phyloP scores from a whole-genome alignment of 345 rosid genomes.

The Nasturtium officinale region DNA sequence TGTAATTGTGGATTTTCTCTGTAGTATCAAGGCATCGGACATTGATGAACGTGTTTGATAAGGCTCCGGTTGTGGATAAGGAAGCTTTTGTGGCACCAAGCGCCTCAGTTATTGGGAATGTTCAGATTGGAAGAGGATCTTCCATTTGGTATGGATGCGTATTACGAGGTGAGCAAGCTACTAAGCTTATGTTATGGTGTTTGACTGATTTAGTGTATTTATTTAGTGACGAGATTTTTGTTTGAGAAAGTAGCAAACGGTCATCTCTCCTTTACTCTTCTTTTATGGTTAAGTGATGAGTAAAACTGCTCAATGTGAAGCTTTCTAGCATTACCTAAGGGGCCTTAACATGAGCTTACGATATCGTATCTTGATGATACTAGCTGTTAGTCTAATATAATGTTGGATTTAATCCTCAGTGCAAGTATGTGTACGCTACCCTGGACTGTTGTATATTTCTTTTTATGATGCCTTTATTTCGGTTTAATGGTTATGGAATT shows the following conservation, averaged over 20 bases:
- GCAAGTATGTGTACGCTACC: constrained; percentile 13
- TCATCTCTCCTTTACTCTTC: background rate
- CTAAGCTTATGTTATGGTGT: constrained; percentile 14
- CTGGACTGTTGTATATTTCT: background rate
- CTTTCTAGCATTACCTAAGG: constrained; percentile 7
- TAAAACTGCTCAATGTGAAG: constrained; percentile 7
- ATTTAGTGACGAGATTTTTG: background rate
- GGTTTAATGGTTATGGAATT: background rate
- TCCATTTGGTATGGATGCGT: constrained; percentile 98
- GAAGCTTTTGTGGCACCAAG: constrained; percentile 93
- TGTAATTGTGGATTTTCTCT: constrained; percentile 23
- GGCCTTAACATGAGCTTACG: background rate
- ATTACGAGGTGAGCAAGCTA: constrained; percentile 67
- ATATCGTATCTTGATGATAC: background rate
- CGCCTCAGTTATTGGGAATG: constrained; percentile 87
- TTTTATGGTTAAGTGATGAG: constrained; percentile 9
- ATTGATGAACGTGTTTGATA: constrained; percentile 85
- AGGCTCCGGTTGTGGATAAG: constrained; percentile 78
- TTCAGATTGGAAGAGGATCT: constrained; percentile 77
- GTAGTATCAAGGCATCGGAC: constrained; percentile 94
- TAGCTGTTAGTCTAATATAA: background rate
- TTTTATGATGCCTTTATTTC: background rate
- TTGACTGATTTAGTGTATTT: constrained; percentile 23
- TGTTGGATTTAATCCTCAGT: constrained; percentile 6
- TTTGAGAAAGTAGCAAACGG: constrained; percentile 10